These are phyloP conservation scores for Caloboletus firmus DNA, from an alignment of 1,284 basidiomycete species.

Conservation along the genomic window DNA sequence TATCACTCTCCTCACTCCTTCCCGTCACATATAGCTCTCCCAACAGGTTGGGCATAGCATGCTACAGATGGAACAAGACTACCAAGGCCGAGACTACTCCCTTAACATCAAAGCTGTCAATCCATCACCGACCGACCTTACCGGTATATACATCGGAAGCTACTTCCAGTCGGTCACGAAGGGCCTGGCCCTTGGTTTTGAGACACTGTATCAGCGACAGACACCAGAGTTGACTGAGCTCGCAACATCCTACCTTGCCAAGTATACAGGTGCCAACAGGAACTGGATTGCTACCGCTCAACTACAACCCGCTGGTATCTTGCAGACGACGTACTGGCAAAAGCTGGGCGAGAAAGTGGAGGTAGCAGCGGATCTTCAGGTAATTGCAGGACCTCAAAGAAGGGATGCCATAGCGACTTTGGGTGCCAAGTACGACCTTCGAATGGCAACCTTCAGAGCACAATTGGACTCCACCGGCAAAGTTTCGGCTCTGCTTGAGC, in stretches of 20 bases:
- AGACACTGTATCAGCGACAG: slow-evolving; percentile 85
- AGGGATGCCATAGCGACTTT: slow-evolving; percentile 92
- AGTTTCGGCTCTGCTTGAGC: slow-evolving; percentile 92
- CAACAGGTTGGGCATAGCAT: slow-evolving; percentile 79
- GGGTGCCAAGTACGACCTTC: slow-evolving; percentile 95
- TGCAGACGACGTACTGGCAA: slow-evolving; percentile 97
- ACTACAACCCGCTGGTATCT: slow-evolving; percentile 81
- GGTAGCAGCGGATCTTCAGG: slow-evolving; percentile 91
- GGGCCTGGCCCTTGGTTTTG: slow-evolving; percentile 87
- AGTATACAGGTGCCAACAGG: slow-evolving; percentile 72
- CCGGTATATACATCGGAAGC: slow-evolving; percentile 94
- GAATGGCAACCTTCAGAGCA: slow-evolving; percentile 89
- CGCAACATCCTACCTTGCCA: slow-evolving; percentile 85
- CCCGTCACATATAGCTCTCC: slow-evolving; percentile 49
- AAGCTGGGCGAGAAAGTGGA: slow-evolving; percentile 96
- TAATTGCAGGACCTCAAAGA: slow-evolving; percentile 75
- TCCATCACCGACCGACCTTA: slow-evolving; percentile 83
- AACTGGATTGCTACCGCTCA: slow-evolving; percentile 95
- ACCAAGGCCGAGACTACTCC: slow-evolving; percentile 85
- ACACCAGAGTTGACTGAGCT: slow-evolving; percentile 74
- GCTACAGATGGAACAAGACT: slow-evolving; percentile 95
- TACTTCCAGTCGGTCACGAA: slow-evolving; percentile 96
- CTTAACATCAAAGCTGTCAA: slow-evolving; percentile 91
- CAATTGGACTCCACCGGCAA: slow-evolving; percentile 93
- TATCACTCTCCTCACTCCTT: slow-evolving; percentile 15